A percentile compares a stretch with the other conserved stretches of the same genome.
These are phyloP conservation scores for Rhodotorula sp. DNA, from an alignment of 1,284 basidiomycete genomes.

Conservation along the genomic window DNA sequence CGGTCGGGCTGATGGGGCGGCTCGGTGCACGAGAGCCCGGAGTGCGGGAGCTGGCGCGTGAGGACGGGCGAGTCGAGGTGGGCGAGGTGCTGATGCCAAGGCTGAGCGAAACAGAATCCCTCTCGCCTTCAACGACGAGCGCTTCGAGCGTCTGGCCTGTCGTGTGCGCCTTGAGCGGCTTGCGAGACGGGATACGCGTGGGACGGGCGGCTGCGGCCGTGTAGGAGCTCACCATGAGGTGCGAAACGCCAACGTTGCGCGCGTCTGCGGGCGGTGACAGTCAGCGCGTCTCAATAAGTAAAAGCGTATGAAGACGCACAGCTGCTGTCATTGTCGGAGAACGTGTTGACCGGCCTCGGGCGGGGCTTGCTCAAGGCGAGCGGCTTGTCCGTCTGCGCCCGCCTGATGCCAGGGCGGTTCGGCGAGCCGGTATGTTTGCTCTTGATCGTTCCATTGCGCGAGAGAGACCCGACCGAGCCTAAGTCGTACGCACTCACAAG, in stretches of 20 bases:
- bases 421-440: not conserved
- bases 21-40: not conserved
- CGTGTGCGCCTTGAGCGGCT: not conserved
- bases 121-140: not conserved
- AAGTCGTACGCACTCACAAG: constrained; percentile 13
- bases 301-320: not conserved
- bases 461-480: not conserved
- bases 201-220: constrained; percentile 27
- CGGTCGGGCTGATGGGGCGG: not conserved
- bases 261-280: constrained; percentile 49
- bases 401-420: constrained; percentile 2
- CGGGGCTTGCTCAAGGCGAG: not conserved
- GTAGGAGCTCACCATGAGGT: constrained; percentile 15
- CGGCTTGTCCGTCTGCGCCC: constrained; percentile 27
- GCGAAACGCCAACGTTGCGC: constrained; percentile 34
- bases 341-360: not conserved
- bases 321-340: constrained; percentile 18
- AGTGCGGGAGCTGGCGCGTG: constrained; percentile 7
- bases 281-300: fast-evolving
- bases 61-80: constrained; percentile 6
- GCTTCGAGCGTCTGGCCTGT: not conserved
- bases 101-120: not conserved
- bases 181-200: constrained; percentile 23
- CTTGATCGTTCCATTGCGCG: not conserved
- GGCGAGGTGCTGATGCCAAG: not conserved